Conservation (phyloP, 495 filamentous ascomycete species). For the Cladorrhinum samala region DNA sequence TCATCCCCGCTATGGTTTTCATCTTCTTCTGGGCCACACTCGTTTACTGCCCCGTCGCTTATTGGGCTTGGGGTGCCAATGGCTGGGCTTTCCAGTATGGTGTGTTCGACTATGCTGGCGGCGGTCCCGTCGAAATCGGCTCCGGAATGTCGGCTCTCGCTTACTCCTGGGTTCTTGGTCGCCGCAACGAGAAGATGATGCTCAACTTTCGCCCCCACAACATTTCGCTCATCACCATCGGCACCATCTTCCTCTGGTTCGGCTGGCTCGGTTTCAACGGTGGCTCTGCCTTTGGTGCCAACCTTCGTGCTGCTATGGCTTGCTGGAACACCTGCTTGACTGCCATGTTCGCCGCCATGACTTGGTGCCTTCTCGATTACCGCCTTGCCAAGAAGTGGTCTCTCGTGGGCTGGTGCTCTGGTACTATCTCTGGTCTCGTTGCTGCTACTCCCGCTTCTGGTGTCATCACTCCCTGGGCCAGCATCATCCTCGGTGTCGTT, state of each 20-base stretch:
- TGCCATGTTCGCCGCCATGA: constrained; percentile 78
- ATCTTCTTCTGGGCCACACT: constrained; percentile 92
- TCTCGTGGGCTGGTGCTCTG: constrained; percentile 98
- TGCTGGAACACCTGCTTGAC: constrained; percentile 97
- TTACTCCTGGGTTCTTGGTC: constrained; percentile 91
- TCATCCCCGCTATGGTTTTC: constrained; percentile 94
- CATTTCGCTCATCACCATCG: constrained; percentile 92
- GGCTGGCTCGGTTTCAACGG: constrained; percentile 99
- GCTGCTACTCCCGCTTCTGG: constrained; percentile 86
- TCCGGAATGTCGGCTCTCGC: constrained; percentile 90
- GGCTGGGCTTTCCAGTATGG: constrained; percentile 92
- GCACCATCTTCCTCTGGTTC: constrained; percentile 94
- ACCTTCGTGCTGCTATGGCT: constrained; percentile 89
- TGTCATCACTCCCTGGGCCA: constrained; percentile 84
- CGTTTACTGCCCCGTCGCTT: constrained; percentile 93
- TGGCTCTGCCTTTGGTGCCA: constrained; percentile 93
- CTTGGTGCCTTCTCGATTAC: constrained; percentile 92
- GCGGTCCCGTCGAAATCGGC: constrained; percentile 95
- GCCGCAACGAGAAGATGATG: constrained; percentile 99
- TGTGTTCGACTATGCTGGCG: constrained; percentile 93
- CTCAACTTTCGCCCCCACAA: constrained; percentile 95
- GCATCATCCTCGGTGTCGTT: constrained; percentile 75
- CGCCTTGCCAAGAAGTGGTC: constrained; percentile 96
- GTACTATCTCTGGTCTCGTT: constrained; percentile 82
- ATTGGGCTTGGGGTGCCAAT: constrained; percentile 92